phyloP scores from a whole-genome alignment of 495 filamentous ascomycete species.

The Podospora conica region DNA sequence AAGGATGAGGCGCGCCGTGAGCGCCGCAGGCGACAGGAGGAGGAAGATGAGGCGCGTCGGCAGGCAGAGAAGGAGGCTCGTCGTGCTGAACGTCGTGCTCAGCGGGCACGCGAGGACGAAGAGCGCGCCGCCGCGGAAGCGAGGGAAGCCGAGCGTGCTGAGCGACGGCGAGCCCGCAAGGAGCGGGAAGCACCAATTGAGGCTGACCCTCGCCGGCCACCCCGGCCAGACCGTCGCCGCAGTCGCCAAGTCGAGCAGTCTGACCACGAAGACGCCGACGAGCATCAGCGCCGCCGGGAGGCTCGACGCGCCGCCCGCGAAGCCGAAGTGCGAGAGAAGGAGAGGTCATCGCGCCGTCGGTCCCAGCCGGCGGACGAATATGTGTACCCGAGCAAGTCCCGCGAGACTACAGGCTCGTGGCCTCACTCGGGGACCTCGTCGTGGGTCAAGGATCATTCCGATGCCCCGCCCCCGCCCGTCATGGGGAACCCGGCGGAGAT shows the following conservation, averaged over 20 bases:
- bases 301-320: slow-evolving; percentile 39
- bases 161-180: slow-evolving; percentile 38
- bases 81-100: slow-evolving; percentile 44
- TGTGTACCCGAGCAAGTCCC: slow-evolving; percentile 41
- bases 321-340: slow-evolving; percentile 17
- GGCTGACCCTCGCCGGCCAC: slow-evolving; percentile 41
- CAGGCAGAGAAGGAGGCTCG: slow-evolving; percentile 48
- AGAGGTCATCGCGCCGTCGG: slow-evolving; percentile 19
- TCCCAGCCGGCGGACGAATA: slow-evolving; percentile 36
- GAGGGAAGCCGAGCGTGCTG: slow-evolving; percentile 38
- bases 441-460: slow-evolving; percentile 56
- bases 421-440: slow-evolving; percentile 52
- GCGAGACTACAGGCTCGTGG: slow-evolving; percentile 39
- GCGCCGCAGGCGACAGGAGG: slow-evolving; percentile 37
- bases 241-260: slow-evolving; percentile 14
- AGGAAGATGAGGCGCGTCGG: slow-evolving; percentile 41
- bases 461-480: slow-evolving; percentile 48
- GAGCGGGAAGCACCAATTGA: slow-evolving; percentile 39
- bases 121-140: slow-evolving; percentile 36
- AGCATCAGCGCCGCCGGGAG: slow-evolving; percentile 45
- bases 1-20: slow-evolving; percentile 43
- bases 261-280: slow-evolving; percentile 38
- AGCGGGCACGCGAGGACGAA: slow-evolving; percentile 38
- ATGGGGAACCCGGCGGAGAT: slow-evolving; percentile 21
- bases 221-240: slow-evolving; percentile 30